Percentiles rank a stretch among this genome's conserved stretches.
Evolutionary conservation across 305 asterid genomes (phyloP).

Genomic region (Solanum hybrid): DNA sequence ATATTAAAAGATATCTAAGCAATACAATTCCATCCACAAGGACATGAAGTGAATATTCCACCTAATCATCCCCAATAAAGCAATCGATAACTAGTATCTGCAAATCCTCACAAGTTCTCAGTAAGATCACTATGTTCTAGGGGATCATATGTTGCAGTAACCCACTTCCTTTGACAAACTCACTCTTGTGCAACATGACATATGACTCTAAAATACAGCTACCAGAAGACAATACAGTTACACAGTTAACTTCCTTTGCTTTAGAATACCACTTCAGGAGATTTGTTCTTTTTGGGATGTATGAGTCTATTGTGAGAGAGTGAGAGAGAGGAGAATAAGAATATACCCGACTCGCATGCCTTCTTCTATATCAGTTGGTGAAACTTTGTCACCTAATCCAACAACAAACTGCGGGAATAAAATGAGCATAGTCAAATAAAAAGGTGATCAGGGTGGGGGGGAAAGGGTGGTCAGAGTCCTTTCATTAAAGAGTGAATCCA

Average conservation of each 20-base stretch:
- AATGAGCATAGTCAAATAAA: background rate
- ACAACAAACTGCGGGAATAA: slow-evolving; percentile 73
- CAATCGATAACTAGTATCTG: background rate
- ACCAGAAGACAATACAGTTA: background rate
- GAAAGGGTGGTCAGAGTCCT: background rate
- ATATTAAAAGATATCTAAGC: background rate
- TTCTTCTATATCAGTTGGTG: slow-evolving; percentile 98
- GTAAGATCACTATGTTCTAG: background rate
- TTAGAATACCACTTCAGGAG: background rate
- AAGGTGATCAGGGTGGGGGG: background rate
- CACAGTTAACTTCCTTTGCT: background rate
- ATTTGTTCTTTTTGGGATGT: background rate
- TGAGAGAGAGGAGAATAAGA: background rate
- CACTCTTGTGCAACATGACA: background rate
- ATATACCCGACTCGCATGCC: slow-evolving; percentile 97
- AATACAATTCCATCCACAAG: background rate
- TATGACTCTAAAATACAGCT: background rate
- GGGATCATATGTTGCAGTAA: background rate
- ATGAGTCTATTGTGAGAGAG: background rate
- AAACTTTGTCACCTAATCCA: slow-evolving; percentile 94
- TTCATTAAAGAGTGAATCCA: background rate
- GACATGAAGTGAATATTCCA: background rate
- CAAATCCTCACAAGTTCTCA: background rate
- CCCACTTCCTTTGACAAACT: background rate
- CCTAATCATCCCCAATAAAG: background rate